Base-by-base conservation (phyloP, 495 filamentous ascomycete genomes). In the Talaromyces trachyspermus region DNA sequence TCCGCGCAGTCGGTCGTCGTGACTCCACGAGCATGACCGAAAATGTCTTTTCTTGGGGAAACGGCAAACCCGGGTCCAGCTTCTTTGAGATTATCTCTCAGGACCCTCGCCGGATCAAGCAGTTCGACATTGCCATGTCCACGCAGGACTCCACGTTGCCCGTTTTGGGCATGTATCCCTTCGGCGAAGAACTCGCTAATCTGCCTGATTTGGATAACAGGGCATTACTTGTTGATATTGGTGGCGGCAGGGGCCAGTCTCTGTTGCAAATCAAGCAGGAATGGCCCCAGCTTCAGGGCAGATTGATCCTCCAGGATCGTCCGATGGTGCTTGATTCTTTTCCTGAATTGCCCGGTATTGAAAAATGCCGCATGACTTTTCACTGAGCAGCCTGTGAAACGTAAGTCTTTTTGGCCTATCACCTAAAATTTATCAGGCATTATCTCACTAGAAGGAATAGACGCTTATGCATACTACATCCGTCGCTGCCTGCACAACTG, bases 131-230 rank as follows among this genome's bases (percentile, higher is more conserved):
- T 4, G 54, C 50, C 5, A 54, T 60, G 51, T 49, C 45, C 9
- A 53, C 51, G 10, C 49, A 52, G 27, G 54, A 57, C 36, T 24
- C 27, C 18, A 41, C 38, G 0, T 43, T 54, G 19, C 54, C 51
- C 15, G 49, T 54, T 30, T 23, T 60, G 14, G 57, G 57, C 7
- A 57, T 60, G 48, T 60, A 51, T 38, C 57, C 57, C 11, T 56
- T 60, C 56, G 85, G 81, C 5, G 72, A 74, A n/a, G 86, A 89
- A 61, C 69, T 90, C 30, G 82, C 82, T 25, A 78, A 88, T 58
- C 76, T 88, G 3, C 75, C 82, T 38, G 86, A 89, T 20, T 19
- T 38, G 10, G 43, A 41, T 2, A 36, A 12, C 24, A 12, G 50
- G 12, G 33, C 45, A 17, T 54, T 82, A 1, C 51, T 81, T 2